phyloP scores from a whole-genome alignment of 306 rosid genomes.

The cucumber (Cucumis sativus) region DNA sequence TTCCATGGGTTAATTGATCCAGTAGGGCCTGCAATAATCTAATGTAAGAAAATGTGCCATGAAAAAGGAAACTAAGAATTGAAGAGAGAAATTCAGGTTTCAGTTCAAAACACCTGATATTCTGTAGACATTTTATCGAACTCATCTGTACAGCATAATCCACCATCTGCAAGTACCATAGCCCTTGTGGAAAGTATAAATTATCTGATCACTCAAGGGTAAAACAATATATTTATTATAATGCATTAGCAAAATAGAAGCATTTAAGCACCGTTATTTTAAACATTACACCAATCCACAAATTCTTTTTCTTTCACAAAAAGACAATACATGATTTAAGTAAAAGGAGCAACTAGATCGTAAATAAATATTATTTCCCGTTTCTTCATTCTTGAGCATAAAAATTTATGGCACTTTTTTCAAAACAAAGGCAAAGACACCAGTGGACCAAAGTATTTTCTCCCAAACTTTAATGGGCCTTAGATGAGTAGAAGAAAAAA shows the following conservation, averaged over 20 bases:
- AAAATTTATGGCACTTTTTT: too few relatives aligned
- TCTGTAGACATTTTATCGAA: conserved; percentile 88
- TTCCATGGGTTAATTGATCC: conserved; percentile 99
- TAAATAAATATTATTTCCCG: too few relatives aligned
- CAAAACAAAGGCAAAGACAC: too few relatives aligned
- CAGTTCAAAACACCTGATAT: conserved; percentile 72
- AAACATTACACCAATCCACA: not conserved
- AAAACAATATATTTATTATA: not conserved
- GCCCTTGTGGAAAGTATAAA: conserved; percentile 48
- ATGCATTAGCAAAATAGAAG: not conserved
- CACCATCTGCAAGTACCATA: conserved; percentile 92
- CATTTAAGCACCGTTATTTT: not conserved
- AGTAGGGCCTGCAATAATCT: conserved; percentile 49
- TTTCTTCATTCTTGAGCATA: too few relatives aligned
- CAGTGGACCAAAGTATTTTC: too few relatives aligned
- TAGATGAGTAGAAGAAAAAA: not conserved
- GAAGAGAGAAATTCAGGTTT: conserved; percentile 13
- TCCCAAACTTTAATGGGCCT: too few relatives aligned
- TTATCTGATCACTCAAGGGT: not conserved
- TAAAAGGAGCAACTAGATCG: too few relatives aligned
- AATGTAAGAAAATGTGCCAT: conserved; percentile 10
- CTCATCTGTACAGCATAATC: conserved; percentile 88
- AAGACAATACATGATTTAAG: not conserved
- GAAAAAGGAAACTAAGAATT: conserved; percentile 9
- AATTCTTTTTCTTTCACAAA: not conserved